Base-by-base conservation (phyloP, 805 yeast species). In the Teunomyces atbi region DNA sequence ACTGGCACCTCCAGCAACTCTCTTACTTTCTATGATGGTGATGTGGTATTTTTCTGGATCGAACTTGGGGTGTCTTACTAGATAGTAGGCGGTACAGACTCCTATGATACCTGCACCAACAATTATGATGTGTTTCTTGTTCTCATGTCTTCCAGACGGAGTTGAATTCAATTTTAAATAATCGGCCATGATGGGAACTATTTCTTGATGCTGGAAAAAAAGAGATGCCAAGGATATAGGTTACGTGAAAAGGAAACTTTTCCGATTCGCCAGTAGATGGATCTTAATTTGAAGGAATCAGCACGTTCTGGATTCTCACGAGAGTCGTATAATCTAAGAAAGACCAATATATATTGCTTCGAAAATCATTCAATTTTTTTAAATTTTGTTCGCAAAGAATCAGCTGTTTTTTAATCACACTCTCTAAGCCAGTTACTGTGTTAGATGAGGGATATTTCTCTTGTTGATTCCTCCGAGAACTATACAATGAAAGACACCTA, bases 41-140 rank as follows among this genome's bases (percentile, higher is more conserved):
- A 92, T 87, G 58, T 88, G 90, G 60, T 88, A 83, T 47, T 80
- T 83, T 27, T 73, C 70, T 0, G 87, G 81, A 56, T 86, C 84
- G 64, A 83, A 92, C 45, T 78, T 76, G 2, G 96, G 92, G 64
- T 92, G 98, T 47, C 78, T 78, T 1, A 94, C 86, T 33, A 94
- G 65, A 59, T 84, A 92, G 66, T 87, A 94, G 1, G 98, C 97
- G 1, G 94, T 88, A 62, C 96, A 89, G 6, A 89, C 96, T 32
- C 99, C 99, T 32, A 92, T 86, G 57, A 92, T 92, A 18, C 99
- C 99, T 0, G 96, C 98, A 19, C 96, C 96, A 19, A 89, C 94
- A 37, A 89, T 84, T 49, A 88, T 78, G 47, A 87, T 87, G 61
- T 88, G 95, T 29, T 82, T 77, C 59, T 86, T 87, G 21, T 38